Base-by-base conservation (phyloP, 225 moss, liverwort and hornwort genomes). In the Antitrichia curtipendula region DNA sequence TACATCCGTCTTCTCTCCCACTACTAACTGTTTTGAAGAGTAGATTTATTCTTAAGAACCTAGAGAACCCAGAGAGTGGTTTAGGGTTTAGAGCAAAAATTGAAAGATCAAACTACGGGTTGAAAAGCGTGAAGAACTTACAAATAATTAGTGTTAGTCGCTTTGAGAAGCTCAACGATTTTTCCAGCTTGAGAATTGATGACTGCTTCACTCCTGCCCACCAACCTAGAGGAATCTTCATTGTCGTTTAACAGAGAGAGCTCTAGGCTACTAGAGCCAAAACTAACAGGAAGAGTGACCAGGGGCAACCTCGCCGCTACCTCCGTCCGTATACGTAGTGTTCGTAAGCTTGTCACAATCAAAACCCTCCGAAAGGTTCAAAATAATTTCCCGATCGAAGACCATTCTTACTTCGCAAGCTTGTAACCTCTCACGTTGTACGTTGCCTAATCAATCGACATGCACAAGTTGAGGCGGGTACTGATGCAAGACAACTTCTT, bases 81-180 rank as follows among this genome's bases (percentile, higher is more conserved):
- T n/a, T n/a, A n/a, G n/a, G n/a, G n/a, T n/a, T n/a, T n/a, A n/a
- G n/a, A n/a, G n/a, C 19, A 47, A 20, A 27, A 36, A 43, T 57
- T 69, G 49, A 62, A 61, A 38, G n/a, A 87, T 58, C 36, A 65
- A 87, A 63, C 29, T 50, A 52, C 11, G 17, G 75, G 56, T 84
- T 47, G 76, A 47, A 82, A 52, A 81, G 57, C 34, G 17, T 47
- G 56, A 47, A 77, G 53, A 70, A 91, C 95, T 96, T 87, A 96
- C 93, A 98, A 90, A 84, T 98, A 98, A 88, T 92, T 95, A 66
- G 96, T 90, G 78, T 98, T 96, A 32, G 98, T 97, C 47, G 94
- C 90, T 89, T 91, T 92, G 41, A 98, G 97, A 81, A 98, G 94
- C 90, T 97, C 96, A 64, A 91, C 95, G 63, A 98, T 97, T 91